Evolutionary conservation across 208 protist genomes (phyloP).

Genomic region (Crithidia fasciculata): DNA sequence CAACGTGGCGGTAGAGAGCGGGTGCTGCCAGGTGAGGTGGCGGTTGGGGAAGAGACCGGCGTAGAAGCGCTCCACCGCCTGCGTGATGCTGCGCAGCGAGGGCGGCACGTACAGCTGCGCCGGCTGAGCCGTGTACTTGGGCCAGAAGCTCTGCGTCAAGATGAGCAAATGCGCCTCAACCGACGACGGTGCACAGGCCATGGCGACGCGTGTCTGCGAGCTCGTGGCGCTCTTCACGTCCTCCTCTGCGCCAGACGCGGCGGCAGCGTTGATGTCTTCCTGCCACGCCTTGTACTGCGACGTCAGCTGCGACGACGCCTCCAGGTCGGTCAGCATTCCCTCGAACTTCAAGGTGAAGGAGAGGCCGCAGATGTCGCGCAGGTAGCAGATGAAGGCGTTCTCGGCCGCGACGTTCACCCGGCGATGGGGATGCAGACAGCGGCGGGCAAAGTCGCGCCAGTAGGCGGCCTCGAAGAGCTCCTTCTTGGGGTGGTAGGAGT

Average conservation of each 20-base stretch:
- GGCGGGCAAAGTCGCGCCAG: conserved; percentile 93
- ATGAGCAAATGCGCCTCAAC: conserved; percentile 79
- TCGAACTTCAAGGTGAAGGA: conserved; percentile 95
- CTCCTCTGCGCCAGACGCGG: neutral
- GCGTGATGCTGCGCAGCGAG: conserved; percentile 50
- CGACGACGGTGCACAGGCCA: conserved; percentile 5
- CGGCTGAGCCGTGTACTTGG: conserved; percentile 50
- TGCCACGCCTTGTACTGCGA: conserved; percentile 50
- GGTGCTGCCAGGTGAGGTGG: conserved; percentile 90
- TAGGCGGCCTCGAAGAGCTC: conserved; percentile 97
- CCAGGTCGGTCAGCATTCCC: conserved; percentile 92
- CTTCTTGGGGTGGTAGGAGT: conserved; percentile 91
- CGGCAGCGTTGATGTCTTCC: neutral
- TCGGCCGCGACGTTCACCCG: conserved; percentile 83
- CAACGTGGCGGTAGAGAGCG: conserved; percentile 76
- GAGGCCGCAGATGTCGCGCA: conserved; percentile 94
- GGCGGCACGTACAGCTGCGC: conserved; percentile 43
- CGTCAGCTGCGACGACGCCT: conserved; percentile 42
- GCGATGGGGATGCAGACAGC: conserved; percentile 90
- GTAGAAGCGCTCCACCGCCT: conserved; percentile 88
- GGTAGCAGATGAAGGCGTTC: conserved; percentile 89
- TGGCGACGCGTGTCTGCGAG: too few species aligned
- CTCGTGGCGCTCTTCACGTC: neutral
- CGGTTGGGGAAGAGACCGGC: conserved; percentile 70
- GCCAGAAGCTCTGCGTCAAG: conserved; percentile 93